A percentile compares a stretch with the other conserved stretches of the same genome.
Conservation (phyloP, 2,329 filamentous ascomycete genomes). For the Trichophaea hybrida region DNA sequence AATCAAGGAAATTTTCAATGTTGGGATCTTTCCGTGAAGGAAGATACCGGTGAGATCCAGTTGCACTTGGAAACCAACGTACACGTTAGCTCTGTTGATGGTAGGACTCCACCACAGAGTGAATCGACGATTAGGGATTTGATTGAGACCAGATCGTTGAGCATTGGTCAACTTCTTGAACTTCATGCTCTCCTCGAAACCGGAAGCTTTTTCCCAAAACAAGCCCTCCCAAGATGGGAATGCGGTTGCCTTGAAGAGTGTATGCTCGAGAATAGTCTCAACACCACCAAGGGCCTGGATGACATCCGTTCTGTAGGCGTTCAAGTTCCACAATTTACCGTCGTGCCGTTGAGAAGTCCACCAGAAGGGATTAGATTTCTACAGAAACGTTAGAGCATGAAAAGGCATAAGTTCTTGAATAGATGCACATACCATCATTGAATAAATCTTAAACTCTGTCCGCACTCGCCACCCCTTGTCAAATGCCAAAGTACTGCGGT, state of each 20-base stretch:
- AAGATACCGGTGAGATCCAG: conserved; percentile 96
- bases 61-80: conserved; percentile 91
- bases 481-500: conserved; percentile 89
- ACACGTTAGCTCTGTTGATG: conserved; percentile 85
- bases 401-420: not conserved
- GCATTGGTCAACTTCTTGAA: conserved; percentile 99
- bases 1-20: conserved; percentile 91
- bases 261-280: conserved; percentile 94
- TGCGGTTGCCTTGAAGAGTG: conserved; percentile 88
- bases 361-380: conserved; percentile 95
- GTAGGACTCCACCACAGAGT: conserved; percentile 95
- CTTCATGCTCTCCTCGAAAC: conserved; percentile 52
- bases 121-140: conserved; percentile 97
- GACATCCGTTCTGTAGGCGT: conserved; percentile 88
- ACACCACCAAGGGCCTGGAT: conserved; percentile 94
- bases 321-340: conserved; percentile 93
- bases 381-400: not conserved
- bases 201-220: conserved; percentile 63
- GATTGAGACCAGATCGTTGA: conserved; percentile 88
- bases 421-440: conserved; percentile 53
- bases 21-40: conserved; percentile 97
- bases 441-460: conserved; percentile 95
- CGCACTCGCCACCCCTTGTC: conserved; percentile 95
- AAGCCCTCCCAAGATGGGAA: conserved; percentile 87
- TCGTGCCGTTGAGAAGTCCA: conserved; percentile 97